Conservation (phyloP, 2,329 filamentous ascomycete species). For the Stemphylium vesicarium region DNA sequence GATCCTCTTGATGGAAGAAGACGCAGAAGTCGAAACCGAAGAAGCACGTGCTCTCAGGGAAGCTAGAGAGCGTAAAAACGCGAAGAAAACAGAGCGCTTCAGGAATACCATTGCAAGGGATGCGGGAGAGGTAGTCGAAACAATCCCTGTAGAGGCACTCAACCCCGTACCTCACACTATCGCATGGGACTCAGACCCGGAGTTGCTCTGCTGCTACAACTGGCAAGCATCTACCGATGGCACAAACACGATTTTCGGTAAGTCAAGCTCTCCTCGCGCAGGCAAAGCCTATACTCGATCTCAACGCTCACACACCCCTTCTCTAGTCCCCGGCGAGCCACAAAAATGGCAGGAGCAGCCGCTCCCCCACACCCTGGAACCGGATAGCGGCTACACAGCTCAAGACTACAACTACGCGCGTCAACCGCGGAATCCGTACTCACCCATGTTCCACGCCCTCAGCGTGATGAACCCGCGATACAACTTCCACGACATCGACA, state of each 20-base stretch:
- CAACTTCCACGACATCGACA: constrained; percentile 29
- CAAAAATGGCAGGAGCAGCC: constrained; percentile 28
- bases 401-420: constrained; percentile 39
- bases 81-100: constrained; percentile 24
- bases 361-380: constrained; percentile 25
- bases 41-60: background rate
- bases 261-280: background rate
- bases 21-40: background rate
- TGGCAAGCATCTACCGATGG: constrained; percentile 30
- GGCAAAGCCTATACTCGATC: too few relatives aligned
- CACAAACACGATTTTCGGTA: constrained; percentile 36
- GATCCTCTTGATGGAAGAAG: background rate
- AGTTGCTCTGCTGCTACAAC: constrained; percentile 40
- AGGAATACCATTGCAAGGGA: constrained; percentile 16
- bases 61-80: constrained; percentile 18
- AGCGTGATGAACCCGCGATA: constrained; percentile 29
- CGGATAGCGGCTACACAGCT: constrained; percentile 30
- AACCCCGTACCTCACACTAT: constrained; percentile 17
- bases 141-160: constrained; percentile 19
- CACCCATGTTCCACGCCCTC: constrained; percentile 36
- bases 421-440: constrained; percentile 31
- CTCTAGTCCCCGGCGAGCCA: constrained; percentile 33
- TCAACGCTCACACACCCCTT: background rate
- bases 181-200: constrained; percentile 33
- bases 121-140: constrained; percentile 26